phyloP scores from a whole-genome alignment of 352 stramenopile genomes.

The Phytophthora aleatoria region DNA sequence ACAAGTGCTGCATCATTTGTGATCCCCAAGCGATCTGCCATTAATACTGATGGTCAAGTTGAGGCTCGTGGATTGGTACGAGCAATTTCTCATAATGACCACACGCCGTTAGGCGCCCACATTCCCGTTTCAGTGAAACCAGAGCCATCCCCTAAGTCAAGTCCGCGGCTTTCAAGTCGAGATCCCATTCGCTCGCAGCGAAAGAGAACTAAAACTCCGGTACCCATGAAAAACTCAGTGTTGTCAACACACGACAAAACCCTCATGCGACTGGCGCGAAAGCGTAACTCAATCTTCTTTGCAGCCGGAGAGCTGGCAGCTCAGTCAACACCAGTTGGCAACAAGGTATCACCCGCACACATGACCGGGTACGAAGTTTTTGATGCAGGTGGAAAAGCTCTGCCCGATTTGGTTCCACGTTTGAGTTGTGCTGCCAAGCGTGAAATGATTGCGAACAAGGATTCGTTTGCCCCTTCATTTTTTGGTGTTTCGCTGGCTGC shows the following conservation, averaged over 20 bases:
- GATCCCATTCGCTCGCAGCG: slow-evolving; percentile 12
- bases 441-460: slow-evolving; percentile 21
- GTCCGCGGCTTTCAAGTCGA: slow-evolving; percentile 9
- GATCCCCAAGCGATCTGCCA: slow-evolving; percentile 26
- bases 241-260: slow-evolving; percentile 36
- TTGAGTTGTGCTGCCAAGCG: slow-evolving; percentile 22
- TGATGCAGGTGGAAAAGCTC: slow-evolving; percentile 14
- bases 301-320: slow-evolving; percentile 10
- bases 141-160: neutral
- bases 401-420: slow-evolving; percentile 25
- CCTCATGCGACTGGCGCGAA: slow-evolving; percentile 49
- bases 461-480: slow-evolving; percentile 20
- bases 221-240: slow-evolving; percentile 30
- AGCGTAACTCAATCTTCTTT: slow-evolving; percentile 51
- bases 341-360: slow-evolving; percentile 3
- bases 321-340: neutral
- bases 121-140: slow-evolving; percentile 5
- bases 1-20: slow-evolving; percentile 18
- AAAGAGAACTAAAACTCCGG: slow-evolving; percentile 42
- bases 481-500: slow-evolving; percentile 27
- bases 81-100: slow-evolving; percentile 3
- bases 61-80: neutral
- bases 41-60: neutral
- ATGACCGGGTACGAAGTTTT: slow-evolving; percentile 29
- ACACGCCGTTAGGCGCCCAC: neutral